phyloP scores from a whole-genome alignment of 805 yeast species.

The Suhomyces faveliae region DNA sequence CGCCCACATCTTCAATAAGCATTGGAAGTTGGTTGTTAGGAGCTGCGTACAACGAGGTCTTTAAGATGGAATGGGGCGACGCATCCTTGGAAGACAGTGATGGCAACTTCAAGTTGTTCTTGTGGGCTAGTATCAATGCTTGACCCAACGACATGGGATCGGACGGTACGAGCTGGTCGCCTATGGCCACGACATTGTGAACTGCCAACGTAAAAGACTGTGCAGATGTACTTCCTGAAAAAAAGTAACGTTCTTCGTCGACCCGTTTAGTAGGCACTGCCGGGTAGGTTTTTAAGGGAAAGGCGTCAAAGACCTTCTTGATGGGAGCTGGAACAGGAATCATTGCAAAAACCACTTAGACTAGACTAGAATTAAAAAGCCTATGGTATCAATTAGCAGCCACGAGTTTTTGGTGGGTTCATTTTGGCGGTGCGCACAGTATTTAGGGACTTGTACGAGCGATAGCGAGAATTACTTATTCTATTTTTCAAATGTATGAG shows the following conservation, averaged over 20 bases:
- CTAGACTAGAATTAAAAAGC: too few relatives aligned
- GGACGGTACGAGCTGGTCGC: slow-evolving; percentile 37
- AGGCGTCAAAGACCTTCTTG: slow-evolving; percentile 45
- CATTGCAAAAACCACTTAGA: slow-evolving; percentile 7
- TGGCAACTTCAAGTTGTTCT: slow-evolving; percentile 46
- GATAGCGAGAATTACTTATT: too few relatives aligned
- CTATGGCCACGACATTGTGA: slow-evolving; percentile 38
- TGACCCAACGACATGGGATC: slow-evolving; percentile 58
- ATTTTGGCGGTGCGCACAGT: neutral
- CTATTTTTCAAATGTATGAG: too few relatives aligned
- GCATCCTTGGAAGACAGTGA: slow-evolving; percentile 5
- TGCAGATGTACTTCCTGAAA: slow-evolving; percentile 7
- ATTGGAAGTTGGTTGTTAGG: slow-evolving; percentile 53
- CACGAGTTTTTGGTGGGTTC: neutral
- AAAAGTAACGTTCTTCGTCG: slow-evolving; percentile 11
- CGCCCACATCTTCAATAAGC: slow-evolving; percentile 46
- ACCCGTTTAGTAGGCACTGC: slow-evolving; percentile 23
- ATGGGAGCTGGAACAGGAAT: slow-evolving; percentile 41
- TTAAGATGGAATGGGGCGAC: slow-evolving; percentile 35
- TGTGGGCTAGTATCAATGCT: slow-evolving; percentile 46
- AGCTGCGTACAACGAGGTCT: slow-evolving; percentile 50
- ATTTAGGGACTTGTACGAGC: too few relatives aligned
- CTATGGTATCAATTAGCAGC: neutral
- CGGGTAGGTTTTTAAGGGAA: slow-evolving; percentile 49
- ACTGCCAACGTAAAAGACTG: slow-evolving; percentile 53